Evolutionary conservation across 2,329 filamentous ascomycete species (phyloP), one percentile per base, ranked within the genome.

Genomic region (Aspergillus pseudonomiae): DNA sequence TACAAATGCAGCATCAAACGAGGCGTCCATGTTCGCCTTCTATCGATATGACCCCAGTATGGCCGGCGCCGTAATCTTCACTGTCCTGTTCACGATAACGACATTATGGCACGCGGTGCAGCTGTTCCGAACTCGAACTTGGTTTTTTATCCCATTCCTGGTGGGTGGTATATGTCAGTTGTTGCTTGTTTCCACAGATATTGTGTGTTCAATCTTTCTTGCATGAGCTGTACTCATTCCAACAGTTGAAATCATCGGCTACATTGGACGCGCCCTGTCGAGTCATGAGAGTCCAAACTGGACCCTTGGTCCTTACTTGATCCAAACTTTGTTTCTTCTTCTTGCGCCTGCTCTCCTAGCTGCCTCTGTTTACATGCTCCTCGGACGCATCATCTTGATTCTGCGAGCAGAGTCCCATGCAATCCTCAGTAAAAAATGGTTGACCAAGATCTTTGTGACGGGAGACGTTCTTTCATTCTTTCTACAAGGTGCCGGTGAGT

Each of bases 201-300:
- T 14, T 36, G 12, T 14, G 5, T 4, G 34, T 36, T 6, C 34
- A 16, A 16, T 14, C 34, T 12, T 36, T 12, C 50, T 26, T 28
- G 11, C 10, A 14, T 12, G 11, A 2, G 5, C 9, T 26, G 14
- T 36, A 6, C 45, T 28, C 45, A 26, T 5, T 26, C 10, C 6
- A 4, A 5, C 4, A 85, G 83, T 86, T 73, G 83, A 87, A 66
- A 67, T 70, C 6, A 66, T 76, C 43, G 74, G 75, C 45, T 75
- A 76, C 55, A 64, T 72, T n/a, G 71, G 68, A 41, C 72, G 74
- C 21, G 65, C 46, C 32, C 41, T 46, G 28, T 59, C 46, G n/a
- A 57, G 63, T 19, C 28, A 61, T 26, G 21, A 63, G 28, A 53
- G 57, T 16, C 56, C 60, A 16, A 48, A 60, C 16, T 67, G 63